These are phyloP conservation scores for Westerdykella sp. DNA, from an alignment of 2,329 filamentous ascomycete genomes.

Conservation along the genomic window DNA sequence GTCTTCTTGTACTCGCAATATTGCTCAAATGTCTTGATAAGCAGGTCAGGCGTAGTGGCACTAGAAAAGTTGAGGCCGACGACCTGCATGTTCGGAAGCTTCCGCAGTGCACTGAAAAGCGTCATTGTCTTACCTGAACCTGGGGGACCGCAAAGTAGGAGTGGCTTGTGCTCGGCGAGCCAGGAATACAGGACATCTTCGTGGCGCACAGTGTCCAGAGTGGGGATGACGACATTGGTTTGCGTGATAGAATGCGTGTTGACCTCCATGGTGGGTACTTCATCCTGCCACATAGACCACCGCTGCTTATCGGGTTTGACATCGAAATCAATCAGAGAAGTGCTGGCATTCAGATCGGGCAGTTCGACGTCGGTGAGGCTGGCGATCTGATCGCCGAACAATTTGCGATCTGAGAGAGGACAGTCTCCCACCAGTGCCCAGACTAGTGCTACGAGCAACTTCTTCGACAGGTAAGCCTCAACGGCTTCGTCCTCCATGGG, in stretches of 20 bases:
- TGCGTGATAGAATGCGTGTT: slow-evolving; percentile 98
- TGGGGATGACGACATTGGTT: slow-evolving; percentile 97
- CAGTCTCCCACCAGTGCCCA: slow-evolving; percentile 98
- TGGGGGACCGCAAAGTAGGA: slow-evolving; percentile 92
- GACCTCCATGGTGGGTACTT: slow-evolving; percentile 90
- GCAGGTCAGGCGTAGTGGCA: slow-evolving; percentile 91
- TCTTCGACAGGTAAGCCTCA: slow-evolving; percentile 86
- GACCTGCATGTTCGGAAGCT: slow-evolving; percentile 97
- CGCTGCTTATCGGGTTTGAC: slow-evolving; percentile 79
- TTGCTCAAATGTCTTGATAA: slow-evolving; percentile 99
- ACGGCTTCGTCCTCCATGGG: slow-evolving; percentile 84
- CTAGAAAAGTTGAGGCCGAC: slow-evolving; percentile 99
- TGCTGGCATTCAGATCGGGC: slow-evolving; percentile 68
- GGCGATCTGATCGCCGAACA: slow-evolving; percentile 78
- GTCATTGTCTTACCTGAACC: slow-evolving; percentile 99
- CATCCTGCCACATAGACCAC: slow-evolving; percentile 89
- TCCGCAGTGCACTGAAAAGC: slow-evolving; percentile 91
- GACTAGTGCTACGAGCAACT: slow-evolving; percentile 82
- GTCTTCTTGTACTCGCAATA: slow-evolving; percentile 99
- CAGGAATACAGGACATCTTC: slow-evolving; percentile 99
- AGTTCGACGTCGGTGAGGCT: slow-evolving; percentile 80
- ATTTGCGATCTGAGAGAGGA: slow-evolving; percentile 76
- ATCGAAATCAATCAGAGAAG: slow-evolving; percentile 93
- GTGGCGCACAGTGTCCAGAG: slow-evolving; percentile 91
- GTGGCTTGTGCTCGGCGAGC: slow-evolving; percentile 96